phyloP scores from a whole-genome alignment of 2,329 filamentous ascomycete species.

The Chalara sp. region DNA sequence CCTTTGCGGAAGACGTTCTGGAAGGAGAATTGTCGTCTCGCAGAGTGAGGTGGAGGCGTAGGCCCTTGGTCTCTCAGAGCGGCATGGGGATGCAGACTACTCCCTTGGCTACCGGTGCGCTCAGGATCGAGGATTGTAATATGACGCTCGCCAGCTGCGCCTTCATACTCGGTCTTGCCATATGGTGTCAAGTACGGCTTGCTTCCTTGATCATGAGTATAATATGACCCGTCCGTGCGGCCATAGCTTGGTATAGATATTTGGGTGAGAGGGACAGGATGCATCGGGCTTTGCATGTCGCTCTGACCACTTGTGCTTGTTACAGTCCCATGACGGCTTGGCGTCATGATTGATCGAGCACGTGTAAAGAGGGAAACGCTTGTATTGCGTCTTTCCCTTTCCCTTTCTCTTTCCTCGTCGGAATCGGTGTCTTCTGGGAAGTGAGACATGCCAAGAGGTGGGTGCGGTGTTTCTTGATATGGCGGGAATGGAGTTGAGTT shows the following conservation, averaged over 20 bases:
- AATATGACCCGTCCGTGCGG: constrained; percentile 35
- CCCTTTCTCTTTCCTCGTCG: constrained; percentile 48
- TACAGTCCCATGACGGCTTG: constrained; percentile 13
- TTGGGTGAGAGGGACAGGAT: constrained; percentile 56
- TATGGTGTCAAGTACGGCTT: constrained; percentile 45
- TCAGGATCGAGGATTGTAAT: constrained; percentile 39
- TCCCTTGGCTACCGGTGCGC: constrained; percentile 13
- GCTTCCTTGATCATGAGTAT: constrained; percentile 23
- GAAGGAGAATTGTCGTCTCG: constrained; percentile 84
- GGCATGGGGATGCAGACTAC: constrained; percentile 22
- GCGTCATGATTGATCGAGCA: constrained; percentile 28
- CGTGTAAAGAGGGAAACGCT: constrained; percentile 47
- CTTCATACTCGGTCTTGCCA: constrained; percentile 41
- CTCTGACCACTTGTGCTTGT: constrained; percentile 8
- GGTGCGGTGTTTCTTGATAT: constrained; percentile 41
- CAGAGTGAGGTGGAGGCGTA: constrained; percentile 51
- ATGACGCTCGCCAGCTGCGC: constrained; percentile 39
- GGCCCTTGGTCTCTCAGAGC: constrained; percentile 32
- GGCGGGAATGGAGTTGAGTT: constrained; percentile 24
- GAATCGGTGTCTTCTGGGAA: constrained; percentile 65
- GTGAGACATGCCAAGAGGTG: constrained; percentile 80
- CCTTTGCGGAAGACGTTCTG: constrained; percentile 63
- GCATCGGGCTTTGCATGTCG: constrained; percentile 47
- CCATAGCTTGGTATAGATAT: constrained; percentile 45
- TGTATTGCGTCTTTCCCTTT: constrained; percentile 42